Conservation (phyloP, 805 yeast genomes). For the Komagataella ulmi region DNA sequence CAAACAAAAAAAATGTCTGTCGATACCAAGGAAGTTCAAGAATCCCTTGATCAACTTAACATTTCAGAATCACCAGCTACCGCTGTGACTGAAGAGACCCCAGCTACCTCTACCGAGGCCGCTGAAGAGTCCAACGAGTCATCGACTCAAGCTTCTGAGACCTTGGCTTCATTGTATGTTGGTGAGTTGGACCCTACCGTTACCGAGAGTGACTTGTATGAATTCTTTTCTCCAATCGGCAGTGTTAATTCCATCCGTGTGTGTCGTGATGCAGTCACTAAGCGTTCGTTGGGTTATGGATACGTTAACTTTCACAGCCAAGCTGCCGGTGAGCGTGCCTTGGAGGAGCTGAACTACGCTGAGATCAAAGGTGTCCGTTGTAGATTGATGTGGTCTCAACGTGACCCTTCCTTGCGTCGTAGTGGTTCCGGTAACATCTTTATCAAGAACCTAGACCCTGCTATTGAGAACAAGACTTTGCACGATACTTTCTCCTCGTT, state of each 20-base stretch:
- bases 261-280: constrained; percentile 96
- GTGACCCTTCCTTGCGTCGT: constrained; percentile 93
- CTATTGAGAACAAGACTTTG: constrained; percentile 95
- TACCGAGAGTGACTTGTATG: constrained; percentile 89
- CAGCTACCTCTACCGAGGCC: constrained; percentile 18
- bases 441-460: constrained; percentile 97
- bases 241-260: constrained; percentile 95
- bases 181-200: constrained; percentile 92
- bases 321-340: constrained; percentile 86
- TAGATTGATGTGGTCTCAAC: constrained; percentile 99
- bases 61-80: constrained; percentile 5
- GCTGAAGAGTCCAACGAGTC: constrained; percentile 20
- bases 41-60: constrained; percentile 12
- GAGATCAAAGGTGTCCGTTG: constrained; percentile 92
- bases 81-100: constrained; percentile 15
- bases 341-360: constrained; percentile 90
- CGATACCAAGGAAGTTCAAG: constrained; percentile 15
- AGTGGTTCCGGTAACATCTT: constrained; percentile 93
- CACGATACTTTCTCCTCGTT: constrained; percentile 97
- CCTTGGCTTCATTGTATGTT: constrained; percentile 83
- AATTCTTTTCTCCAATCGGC: constrained; percentile 88
- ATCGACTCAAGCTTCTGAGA: constrained; percentile 32
- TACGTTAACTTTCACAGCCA: constrained; percentile 89
- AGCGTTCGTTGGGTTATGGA: constrained; percentile 95
- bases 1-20: constrained; percentile 14